Conservation (phyloP, 163 green algal genomes). For the Volvox carteri region DNA sequence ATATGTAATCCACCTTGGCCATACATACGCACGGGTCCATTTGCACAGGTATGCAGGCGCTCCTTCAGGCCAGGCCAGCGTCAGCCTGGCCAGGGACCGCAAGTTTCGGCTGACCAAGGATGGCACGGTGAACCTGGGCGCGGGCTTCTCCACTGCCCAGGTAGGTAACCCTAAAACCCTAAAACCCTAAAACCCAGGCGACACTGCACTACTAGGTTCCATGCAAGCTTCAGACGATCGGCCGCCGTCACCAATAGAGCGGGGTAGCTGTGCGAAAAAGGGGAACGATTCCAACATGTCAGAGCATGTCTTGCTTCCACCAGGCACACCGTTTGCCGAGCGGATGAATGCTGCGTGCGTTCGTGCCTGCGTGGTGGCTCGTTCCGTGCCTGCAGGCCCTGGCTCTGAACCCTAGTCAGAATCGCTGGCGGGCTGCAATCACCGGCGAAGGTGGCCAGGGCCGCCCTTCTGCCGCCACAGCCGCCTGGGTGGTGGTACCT, state of each 20-base stretch:
- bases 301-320: too few relatives aligned
- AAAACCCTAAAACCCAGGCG: too few relatives aligned
- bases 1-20: too few relatives aligned
- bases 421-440: slow-evolving; percentile 9
- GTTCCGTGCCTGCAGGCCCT: neutral
- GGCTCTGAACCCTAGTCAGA: neutral
- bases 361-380: neutral
- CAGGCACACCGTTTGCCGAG: too few relatives aligned
- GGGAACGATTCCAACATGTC: too few relatives aligned
- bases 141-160: slow-evolving; percentile 14
- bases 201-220: too few relatives aligned
- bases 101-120: slow-evolving; percentile 24
- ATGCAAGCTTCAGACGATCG: too few relatives aligned
- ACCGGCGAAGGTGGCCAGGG: slow-evolving; percentile 32
- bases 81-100: neutral
- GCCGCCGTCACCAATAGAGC: too few relatives aligned
- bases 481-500: slow-evolving; percentile 31
- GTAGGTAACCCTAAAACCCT: too few relatives aligned
- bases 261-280: too few relatives aligned
- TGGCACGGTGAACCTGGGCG: slow-evolving; percentile 37
- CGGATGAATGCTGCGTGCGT: neutral
- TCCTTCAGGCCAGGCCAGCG: neutral
- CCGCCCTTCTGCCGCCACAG: slow-evolving; percentile 18
- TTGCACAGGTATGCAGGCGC: slow-evolving; percentile 29
- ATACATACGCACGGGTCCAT: too few relatives aligned